Evolutionary conservation across 2,329 filamentous ascomycete genomes (phyloP).

Genomic region (Aspergillus sp.): DNA sequence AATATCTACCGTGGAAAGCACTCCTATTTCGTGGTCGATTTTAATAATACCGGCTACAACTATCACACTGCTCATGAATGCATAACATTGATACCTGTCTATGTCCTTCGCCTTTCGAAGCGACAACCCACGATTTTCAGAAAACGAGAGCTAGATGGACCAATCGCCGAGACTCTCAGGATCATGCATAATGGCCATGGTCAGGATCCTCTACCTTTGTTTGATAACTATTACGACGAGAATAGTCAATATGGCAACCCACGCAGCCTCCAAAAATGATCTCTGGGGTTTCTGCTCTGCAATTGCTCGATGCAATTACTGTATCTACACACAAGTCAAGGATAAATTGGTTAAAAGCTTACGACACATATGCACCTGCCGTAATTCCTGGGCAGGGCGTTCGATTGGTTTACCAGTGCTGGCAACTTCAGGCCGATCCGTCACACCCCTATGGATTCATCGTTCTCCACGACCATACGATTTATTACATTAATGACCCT

Average conservation of each 20-base stretch:
- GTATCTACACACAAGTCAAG: too few relatives aligned
- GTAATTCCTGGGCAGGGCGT: too few relatives aligned
- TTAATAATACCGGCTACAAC: conserved; percentile 13
- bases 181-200: conserved; percentile 14
- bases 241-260: conserved; percentile 1
- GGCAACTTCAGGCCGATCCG: too few relatives aligned
- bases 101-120: conserved; percentile 12
- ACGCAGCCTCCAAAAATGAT: background rate
- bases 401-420: too few relatives aligned
- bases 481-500: too few relatives aligned
- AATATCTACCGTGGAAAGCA: conserved; percentile 9
- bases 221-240: conserved; percentile 8
- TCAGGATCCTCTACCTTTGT: conserved; percentile 12
- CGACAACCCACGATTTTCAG: conserved; percentile 6
- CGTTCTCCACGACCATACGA: too few relatives aligned
- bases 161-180: conserved; percentile 7
- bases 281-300: too few relatives aligned
- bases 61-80: conserved; percentile 16
- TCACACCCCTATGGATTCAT: too few relatives aligned
- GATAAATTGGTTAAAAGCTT: too few relatives aligned
- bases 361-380: too few relatives aligned
- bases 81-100: conserved; percentile 9
- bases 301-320: too few relatives aligned
- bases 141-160: conserved; percentile 1
- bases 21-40: conserved; percentile 15